Evolutionary conservation across 2,329 filamentous ascomycete genomes (phyloP), one percentile per base, ranked within the genome.

Genomic region (Stachybotrys chlorohalonatus): DNA sequence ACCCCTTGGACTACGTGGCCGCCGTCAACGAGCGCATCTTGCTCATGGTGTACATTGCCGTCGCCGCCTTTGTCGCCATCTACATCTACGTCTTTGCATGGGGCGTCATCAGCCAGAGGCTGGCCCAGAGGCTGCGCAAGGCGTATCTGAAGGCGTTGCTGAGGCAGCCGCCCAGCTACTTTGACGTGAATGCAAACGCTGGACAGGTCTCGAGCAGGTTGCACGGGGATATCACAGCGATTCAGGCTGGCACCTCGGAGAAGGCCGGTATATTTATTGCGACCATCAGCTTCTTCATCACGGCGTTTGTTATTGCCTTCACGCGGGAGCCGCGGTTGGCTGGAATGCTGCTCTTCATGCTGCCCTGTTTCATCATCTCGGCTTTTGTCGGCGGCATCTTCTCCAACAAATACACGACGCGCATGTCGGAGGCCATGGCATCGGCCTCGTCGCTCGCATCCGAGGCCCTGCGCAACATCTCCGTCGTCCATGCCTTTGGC

Each of bases 171-270:
- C 77, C 83, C 1, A 72, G 81, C 13, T 87, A 81, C 64, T 86
- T 87, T 63, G 84, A 87, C 61, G 50, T 39, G 15, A 76, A 75
- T 13, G 73, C 84, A 9, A 78, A 81, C 50, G 76, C 83, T 0
- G 84, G 84, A 15, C 82, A 87, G 64, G 79, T 87, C 11, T 77
- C 81, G 1, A 80, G 82, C 8, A 75, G 85, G 16, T 76, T 89
- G 48, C 84, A 84, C 62, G 75, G 76, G 53, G 85, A 89, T 61
- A 84, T 88, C 39, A 79, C 84, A 56, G 79, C 81, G 1, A 82
- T 89, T 52, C 85, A 86, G 62, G 78, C 79, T 0, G 86, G 86
- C 13, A 87, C 85, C 0, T 84, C 82, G 1, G 86, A 89, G 67
- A 89, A 89, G 65, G 84, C 87, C 15, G 85, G 85, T 52, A 80